Evolutionary conservation across 1,139 yeast genomes (phyloP), one percentile per base, ranked within the genome.

Genomic region (Candida sp.): DNA sequence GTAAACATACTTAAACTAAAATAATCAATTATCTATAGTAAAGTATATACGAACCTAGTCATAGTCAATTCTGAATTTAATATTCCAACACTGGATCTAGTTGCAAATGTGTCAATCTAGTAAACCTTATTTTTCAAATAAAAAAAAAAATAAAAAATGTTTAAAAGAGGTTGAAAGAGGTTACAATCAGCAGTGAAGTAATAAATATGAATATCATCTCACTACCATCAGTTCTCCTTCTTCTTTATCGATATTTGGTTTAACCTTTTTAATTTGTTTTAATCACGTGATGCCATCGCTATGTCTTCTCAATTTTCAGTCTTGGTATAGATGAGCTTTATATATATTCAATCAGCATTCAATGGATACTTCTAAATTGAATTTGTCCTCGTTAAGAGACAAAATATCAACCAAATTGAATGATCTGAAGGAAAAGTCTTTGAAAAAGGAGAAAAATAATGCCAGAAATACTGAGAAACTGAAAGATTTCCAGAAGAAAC

Each of bases 381-480:
- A 75, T 60, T 66, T 82, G 55, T 60, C 81, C 43, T 75, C 83
- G 39, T 66, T 82, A 60, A 80, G 75, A 62, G 84, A 78, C 53
- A 81, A 77, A 63, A 78, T 82, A 43, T 64, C 82, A 36, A 66
- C 60, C 48, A 75, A 77, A 55, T 60, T 77, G 51, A 60, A 61
- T 43, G 60, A 56, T 34, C 56, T 59, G 46, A 55, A 51, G 30
- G 49, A 49, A 33, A 56, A 56, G 43, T 52, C 54, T 39, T 56
- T 45, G 38, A 57, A 55, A 47, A 61, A 58, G 38, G 49, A 49
- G 39, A 48, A 56, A 45, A 50, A 52, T 44, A 53, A 52, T 43
- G 38, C 42, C 43, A 50, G 38, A 43, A 36, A 33, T 32, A 45
- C 38, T 12, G 22, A 36, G 7, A 37, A 35, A 38, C 36, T 32